These are phyloP conservation scores for Sinapis alba DNA, from an alignment of 441 rosid species.

Conservation along the genomic window DNA sequence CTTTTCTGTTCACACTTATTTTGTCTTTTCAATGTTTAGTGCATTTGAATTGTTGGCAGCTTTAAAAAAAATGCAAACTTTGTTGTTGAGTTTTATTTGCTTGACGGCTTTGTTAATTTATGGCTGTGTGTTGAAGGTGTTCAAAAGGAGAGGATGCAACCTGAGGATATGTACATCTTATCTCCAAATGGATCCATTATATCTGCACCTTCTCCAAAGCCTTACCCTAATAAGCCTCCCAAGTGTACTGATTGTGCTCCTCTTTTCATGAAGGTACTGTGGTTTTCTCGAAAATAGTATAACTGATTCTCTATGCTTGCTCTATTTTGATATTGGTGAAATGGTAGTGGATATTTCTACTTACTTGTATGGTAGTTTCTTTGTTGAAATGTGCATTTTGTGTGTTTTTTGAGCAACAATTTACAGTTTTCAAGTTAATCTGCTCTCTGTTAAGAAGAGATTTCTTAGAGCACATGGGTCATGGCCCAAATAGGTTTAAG, in stretches of 20 bases:
- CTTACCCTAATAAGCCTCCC: conserved; percentile 86
- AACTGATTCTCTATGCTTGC: background rate
- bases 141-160: conserved; percentile 99
- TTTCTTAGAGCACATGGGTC: background rate
- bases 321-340: background rate
- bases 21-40: too few species aligned
- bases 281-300: background rate
- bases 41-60: too few species aligned
- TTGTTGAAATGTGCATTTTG: background rate
- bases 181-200: conserved; percentile 66
- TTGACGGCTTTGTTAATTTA: too few species aligned
- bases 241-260: conserved; percentile 97
- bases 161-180: conserved; percentile 90
- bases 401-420: background rate
- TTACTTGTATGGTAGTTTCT: background rate
- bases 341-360: conserved; percentile 8
- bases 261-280: conserved; percentile 80
- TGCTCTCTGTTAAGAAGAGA: too few species aligned
- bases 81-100: too few species aligned
- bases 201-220: conserved; percentile 81
- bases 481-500: conserved; percentile 10
- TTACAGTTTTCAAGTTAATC: too few species aligned
- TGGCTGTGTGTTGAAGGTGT: conserved; percentile 76
- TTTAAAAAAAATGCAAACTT: too few species aligned
- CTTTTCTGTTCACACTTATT: too few species aligned